phyloP scores from a whole-genome alignment of 768 basidiomycete genomes.

The Mycena rosella region DNA sequence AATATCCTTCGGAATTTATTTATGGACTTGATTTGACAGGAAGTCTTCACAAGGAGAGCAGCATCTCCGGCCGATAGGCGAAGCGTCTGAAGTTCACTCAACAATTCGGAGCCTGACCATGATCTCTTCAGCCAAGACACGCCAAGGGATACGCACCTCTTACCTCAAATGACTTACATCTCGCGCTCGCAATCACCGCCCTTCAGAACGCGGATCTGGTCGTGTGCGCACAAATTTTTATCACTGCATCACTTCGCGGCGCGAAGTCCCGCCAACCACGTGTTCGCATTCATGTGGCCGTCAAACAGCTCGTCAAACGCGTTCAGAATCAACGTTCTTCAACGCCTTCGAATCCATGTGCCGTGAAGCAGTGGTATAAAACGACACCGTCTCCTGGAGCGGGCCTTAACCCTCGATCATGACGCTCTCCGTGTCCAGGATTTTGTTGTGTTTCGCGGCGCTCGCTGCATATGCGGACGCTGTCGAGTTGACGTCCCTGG shows the following conservation, averaged over 20 bases:
- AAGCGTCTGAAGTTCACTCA: too few species aligned
- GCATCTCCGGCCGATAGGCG: too few species aligned
- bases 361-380: constrained; percentile 17
- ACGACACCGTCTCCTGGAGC: background rate
- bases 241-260: too few species aligned
- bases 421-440: constrained; percentile 13
- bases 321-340: too few species aligned
- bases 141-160: background rate
- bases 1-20: background rate
- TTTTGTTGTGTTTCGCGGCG: constrained; percentile 15
- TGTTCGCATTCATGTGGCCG: constrained; percentile 16
- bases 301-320: background rate
- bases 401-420: background rate
- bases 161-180: background rate
- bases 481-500: constrained; percentile 57
- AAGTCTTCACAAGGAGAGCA: too few species aligned
- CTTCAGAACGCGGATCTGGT: background rate
- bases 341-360: background rate
- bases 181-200: background rate
- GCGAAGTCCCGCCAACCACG: constrained; percentile 18
- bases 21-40: background rate
- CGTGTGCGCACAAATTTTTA: too few species aligned
- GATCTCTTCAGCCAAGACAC: constrained; percentile 7
- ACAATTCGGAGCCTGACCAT: background rate
- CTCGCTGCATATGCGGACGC: constrained; percentile 12